phyloP scores from a whole-genome alignment of 208 protist genomes.

The Trypanosoma lewisi region DNA sequence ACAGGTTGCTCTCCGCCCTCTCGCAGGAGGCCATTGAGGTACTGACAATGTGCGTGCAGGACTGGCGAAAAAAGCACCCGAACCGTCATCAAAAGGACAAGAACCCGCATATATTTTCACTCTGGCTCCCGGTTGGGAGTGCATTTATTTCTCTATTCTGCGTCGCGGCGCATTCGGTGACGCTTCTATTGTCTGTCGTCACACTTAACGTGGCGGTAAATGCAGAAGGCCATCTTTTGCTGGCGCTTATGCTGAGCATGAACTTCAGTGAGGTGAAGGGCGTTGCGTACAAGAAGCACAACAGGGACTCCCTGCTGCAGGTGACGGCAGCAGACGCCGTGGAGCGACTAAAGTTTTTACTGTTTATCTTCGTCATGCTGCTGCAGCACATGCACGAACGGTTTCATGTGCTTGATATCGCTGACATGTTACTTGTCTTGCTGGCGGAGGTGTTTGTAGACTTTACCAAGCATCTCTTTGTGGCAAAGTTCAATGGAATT shows the following conservation, averaged over 20 bases:
- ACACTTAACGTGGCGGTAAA: conserved; percentile 94
- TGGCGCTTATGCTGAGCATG: conserved; percentile 93
- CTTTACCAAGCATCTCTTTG: conserved; percentile 90
- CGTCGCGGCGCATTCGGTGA: conserved; percentile 66
- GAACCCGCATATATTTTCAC: not conserved
- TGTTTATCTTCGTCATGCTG: conserved; percentile 83
- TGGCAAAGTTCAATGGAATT: conserved; percentile 89
- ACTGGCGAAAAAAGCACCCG: not conserved
- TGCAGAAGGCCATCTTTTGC: conserved; percentile 81
- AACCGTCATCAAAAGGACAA: not conserved
- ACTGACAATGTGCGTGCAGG: conserved; percentile 49
- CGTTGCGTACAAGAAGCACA: conserved; percentile 91
- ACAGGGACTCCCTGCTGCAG: conserved; percentile 81
- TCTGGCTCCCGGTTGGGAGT: conserved; percentile 30
- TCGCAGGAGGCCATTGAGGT: conserved; percentile 91
- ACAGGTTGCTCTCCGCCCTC: conserved; percentile 88
- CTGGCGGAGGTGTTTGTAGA: conserved; percentile 82
- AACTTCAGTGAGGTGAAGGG: conserved; percentile 94
- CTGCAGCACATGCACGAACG: conserved; percentile 55
- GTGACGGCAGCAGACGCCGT: conserved; percentile 87
- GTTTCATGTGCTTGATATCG: conserved; percentile 31
- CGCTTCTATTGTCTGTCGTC: conserved; percentile 84
- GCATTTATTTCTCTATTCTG: conserved; percentile 29
- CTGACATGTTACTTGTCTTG: conserved; percentile 35
- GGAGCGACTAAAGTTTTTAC: conserved; percentile 83